phyloP scores from a whole-genome alignment of 2,329 filamentous ascomycete genomes.

The Pseudocercospora pini-densiflorae region DNA sequence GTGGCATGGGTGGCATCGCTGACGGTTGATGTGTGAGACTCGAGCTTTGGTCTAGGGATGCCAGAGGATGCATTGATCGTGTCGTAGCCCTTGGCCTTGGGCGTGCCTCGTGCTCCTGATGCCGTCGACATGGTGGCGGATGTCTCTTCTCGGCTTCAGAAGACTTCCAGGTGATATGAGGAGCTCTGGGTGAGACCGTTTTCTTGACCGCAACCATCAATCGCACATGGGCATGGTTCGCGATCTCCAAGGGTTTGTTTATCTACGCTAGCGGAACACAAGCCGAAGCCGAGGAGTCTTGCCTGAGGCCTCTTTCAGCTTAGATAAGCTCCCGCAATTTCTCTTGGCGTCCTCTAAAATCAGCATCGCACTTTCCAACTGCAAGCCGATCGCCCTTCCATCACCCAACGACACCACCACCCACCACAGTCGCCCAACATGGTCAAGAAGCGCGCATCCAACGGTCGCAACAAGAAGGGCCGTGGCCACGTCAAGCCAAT shows the following conservation, averaged over 20 bases:
- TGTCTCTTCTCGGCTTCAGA: background rate
- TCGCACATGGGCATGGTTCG: background rate
- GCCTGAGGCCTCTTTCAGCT: too few relatives aligned
- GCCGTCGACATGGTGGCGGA: constrained; percentile 60
- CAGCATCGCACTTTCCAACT: background rate
- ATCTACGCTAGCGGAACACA: background rate
- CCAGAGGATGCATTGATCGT: constrained; percentile 63
- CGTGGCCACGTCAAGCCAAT: constrained; percentile 99
- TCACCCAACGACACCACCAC: constrained; percentile 28
- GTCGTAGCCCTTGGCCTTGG: constrained; percentile 60
- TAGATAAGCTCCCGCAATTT: background rate
- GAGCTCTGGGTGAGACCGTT: background rate
- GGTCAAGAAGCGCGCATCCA: constrained; percentile 78
- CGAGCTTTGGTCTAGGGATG: constrained; percentile 73
- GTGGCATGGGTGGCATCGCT: constrained; percentile 61
- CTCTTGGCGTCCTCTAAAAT: background rate
- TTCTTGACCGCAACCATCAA: background rate
- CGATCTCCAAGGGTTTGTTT: background rate
- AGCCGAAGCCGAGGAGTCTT: background rate
- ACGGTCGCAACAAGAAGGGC: constrained; percentile 99
- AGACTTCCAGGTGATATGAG: background rate
- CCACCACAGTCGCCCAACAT: constrained; percentile 61
- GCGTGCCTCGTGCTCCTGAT: constrained; percentile 72
- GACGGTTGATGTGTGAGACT: constrained; percentile 45
- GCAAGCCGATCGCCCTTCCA: background rate